These are phyloP conservation scores for Lactifluus hygrophoroides DNA, from an alignment of 768 basidiomycete genomes.

Conservation along the genomic window DNA sequence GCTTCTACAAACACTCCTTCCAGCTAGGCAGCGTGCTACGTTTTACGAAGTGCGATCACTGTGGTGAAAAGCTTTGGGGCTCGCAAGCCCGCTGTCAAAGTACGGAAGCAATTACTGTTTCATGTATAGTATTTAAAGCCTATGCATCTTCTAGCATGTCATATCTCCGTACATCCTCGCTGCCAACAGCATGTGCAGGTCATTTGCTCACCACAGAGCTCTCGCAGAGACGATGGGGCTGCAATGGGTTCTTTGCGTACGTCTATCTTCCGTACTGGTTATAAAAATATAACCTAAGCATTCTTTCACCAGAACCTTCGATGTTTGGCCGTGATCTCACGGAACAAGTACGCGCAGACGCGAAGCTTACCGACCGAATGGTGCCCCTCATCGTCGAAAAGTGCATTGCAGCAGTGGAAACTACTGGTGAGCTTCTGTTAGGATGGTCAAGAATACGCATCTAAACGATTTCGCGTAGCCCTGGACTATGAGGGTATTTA, in stretches of 20 bases:
- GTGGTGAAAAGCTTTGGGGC: slow-evolving; percentile 98
- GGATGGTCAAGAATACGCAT: not conserved
- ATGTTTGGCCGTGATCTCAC: slow-evolving; percentile 88
- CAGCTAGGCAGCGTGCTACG: slow-evolving; percentile 82
- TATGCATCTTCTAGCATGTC: slow-evolving; percentile 8
- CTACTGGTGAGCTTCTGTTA: slow-evolving; percentile 47
- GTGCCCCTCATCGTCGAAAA: slow-evolving; percentile 91
- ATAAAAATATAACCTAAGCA: slow-evolving; percentile 14
- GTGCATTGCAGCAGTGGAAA: slow-evolving; percentile 91
- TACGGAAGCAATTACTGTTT: slow-evolving; percentile 32
- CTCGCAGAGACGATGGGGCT: slow-evolving; percentile 12
- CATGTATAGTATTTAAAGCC: not conserved
- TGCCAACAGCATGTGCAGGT: slow-evolving; percentile 13
- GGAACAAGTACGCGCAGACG: slow-evolving; percentile 74
- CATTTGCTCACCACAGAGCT: slow-evolving; percentile 9
- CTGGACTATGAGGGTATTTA: slow-evolving; percentile 98
- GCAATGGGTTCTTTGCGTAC: not conserved
- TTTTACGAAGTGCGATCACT: slow-evolving; percentile 90
- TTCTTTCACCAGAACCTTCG: slow-evolving; percentile 50
- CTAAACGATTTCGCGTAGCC: slow-evolving; percentile 34
- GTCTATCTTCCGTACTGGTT: not conserved
- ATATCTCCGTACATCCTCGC: slow-evolving; percentile 19
- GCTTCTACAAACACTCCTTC: slow-evolving; percentile 65
- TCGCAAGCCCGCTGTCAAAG: slow-evolving; percentile 87
- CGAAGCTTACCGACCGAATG: slow-evolving; percentile 45